phyloP scores from a whole-genome alignment of 2,329 filamentous ascomycete genomes.

The Pseudogymnoascus sp. region DNA sequence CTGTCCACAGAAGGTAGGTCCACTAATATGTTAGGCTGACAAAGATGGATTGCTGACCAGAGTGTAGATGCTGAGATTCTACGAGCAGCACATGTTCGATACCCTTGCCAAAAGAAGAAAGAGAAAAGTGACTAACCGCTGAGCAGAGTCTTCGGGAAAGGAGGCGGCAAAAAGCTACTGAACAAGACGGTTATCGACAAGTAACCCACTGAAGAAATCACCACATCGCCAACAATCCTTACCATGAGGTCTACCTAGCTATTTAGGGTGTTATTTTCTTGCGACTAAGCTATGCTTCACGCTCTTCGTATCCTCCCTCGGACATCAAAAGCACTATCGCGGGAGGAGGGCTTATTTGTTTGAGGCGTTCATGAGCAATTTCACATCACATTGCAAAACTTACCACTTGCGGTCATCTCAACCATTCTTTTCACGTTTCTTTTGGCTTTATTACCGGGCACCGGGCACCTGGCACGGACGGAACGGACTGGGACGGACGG shows the following conservation, averaged over 20 bases:
- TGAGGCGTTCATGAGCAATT: neutral
- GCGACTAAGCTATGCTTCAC: neutral
- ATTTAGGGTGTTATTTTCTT: neutral
- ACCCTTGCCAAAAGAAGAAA: constrained; percentile 1
- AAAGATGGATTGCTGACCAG: neutral
- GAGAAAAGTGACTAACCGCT: constrained; percentile 12
- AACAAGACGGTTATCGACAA: neutral
- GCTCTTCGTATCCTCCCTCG: neutral
- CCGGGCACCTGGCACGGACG: neutral
- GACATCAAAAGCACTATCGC: neutral
- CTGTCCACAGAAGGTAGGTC: constrained; percentile 66
- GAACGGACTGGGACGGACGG: neutral
- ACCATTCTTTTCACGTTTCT: neutral
- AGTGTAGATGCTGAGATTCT: constrained; percentile 40
- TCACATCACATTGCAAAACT: neutral
- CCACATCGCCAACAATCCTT: neutral
- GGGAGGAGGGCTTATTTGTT: neutral
- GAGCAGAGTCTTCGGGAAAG: constrained; percentile 22
- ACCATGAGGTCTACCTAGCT: no score
- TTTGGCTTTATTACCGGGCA: neutral
- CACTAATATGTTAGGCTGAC: neutral
- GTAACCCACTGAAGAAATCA: neutral
- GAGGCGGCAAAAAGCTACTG: neutral
- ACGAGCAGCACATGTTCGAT: constrained; percentile 39
- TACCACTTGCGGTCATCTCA: neutral